Evolutionary conservation across 768 basidiomycete genomes (phyloP), one percentile per base, ranked within the genome.

Genomic region (Pleurotus djamor): DNA sequence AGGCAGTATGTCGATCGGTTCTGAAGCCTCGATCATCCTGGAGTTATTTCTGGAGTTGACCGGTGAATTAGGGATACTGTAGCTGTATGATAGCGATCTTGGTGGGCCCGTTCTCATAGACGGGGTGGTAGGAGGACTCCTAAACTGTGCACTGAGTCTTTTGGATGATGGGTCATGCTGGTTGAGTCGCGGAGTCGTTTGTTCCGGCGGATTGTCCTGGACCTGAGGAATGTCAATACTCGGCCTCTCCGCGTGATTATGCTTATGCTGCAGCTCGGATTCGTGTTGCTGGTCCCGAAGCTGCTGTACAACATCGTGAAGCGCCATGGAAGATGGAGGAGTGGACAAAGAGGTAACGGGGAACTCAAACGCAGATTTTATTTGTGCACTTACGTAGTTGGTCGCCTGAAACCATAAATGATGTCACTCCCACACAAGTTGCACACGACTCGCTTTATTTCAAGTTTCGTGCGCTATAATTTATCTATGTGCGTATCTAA

Each of bases 61-160:
- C 32, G 78, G 72, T 0, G 85, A 80, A 16, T 68, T 71, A 1
- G 84, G 75, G 35, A 80, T 71, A 6, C 84, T 79, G 65, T 87
- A 86, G 33, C 81, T 80, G 67, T 83, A 88, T 2, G 88, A 88
- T 32, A 91, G 74, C 0, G 89, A 88, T 43, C 89, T 80, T 4
- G 89, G 90, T 35, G 89, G 88, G 10, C 89, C 90, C 4, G 89
- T 91, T 54, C 89, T 78, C 51, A 76, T 74, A 5, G 87, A 83
- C 28, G 90, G 89, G 0, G 87, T 85, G 51, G 76, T 65, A 35
- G 72, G 72, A 28, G 71, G 72, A 28, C 70, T 69, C 54, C 52
- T 66, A 63, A 66, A 69, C 41, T 68, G 66, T 33, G 69, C 59
- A n/a, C 66, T 57, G 60, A 63, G 69, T 17, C 41, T 62, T 66